Evolutionary conservation across 257 asterid species (phyloP).

Genomic region (Penstemon newberryi): DNA sequence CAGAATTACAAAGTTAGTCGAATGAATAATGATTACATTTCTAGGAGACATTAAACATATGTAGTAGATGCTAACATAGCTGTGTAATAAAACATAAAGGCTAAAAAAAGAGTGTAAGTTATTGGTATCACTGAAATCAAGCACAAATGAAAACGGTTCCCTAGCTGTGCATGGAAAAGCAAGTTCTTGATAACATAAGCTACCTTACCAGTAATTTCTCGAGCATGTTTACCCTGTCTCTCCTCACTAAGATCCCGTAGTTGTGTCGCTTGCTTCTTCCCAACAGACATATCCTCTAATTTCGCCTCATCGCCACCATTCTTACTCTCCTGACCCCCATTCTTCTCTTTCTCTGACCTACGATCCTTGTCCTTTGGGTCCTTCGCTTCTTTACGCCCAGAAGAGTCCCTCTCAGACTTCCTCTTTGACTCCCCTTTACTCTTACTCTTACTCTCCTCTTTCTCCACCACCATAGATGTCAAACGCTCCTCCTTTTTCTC

Average conservation of each 20-base stretch:
- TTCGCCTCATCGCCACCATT: constrained; percentile 50
- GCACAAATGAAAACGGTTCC: constrained; percentile 3
- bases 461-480: constrained; percentile 49
- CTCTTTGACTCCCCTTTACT: constrained; percentile 72
- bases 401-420: constrained; percentile 81
- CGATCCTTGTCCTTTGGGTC: constrained; percentile 76
- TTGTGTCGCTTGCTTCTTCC: constrained; percentile 57
- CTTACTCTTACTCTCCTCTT: constrained; percentile 48
- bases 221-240: constrained; percentile 60
- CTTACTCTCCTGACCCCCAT: constrained; percentile 57
- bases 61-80: constrained; percentile 10
- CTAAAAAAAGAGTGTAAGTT: background rate
- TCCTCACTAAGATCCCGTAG: constrained; percentile 59
- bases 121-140: constrained; percentile 21
- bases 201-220: constrained; percentile 84
- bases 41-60: background rate
- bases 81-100: background rate
- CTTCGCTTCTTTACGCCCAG: constrained; percentile 68
- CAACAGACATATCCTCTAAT: constrained; percentile 40
- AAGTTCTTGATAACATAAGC: constrained; percentile 27
- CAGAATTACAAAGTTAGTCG: background rate
- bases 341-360: constrained; percentile 71
- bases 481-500: constrained; percentile 62
- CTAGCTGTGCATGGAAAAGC: constrained; percentile 11
- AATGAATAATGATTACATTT: background rate